Percentiles rank a stretch among this genome's conserved stretches.
phyloP scores from a whole-genome alignment of 2,329 filamentous ascomycete genomes.

The Zymoseptoria pseudotritici region DNA sequence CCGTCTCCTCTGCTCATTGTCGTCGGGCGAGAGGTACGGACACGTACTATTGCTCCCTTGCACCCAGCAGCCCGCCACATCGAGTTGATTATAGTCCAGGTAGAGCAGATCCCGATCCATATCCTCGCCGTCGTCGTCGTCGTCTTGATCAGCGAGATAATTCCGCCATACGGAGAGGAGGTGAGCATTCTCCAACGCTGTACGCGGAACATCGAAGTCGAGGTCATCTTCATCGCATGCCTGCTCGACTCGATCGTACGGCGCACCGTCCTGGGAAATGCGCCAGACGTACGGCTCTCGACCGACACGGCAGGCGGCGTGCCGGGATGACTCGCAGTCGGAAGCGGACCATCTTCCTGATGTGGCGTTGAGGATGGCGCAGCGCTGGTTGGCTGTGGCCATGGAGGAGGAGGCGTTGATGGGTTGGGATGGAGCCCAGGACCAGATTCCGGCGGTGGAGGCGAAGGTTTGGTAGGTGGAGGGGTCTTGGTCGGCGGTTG shows the following conservation, averaged over 20 bases:
- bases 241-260: slow-evolving; percentile 33
- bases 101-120: slow-evolving; percentile 35
- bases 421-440: slow-evolving; percentile 53
- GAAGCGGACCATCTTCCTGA: slow-evolving; percentile 52
- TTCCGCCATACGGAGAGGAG: slow-evolving; percentile 35
- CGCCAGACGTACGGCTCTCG: slow-evolving; percentile 52
- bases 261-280: slow-evolving; percentile 37
- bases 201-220: slow-evolving; percentile 52
- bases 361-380: slow-evolving; percentile 46
- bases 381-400: slow-evolving; percentile 36
- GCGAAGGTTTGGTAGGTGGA: slow-evolving; percentile 46
- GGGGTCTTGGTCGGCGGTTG: slow-evolving; percentile 43
- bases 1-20: slow-evolving; percentile 35
- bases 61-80: slow-evolving; percentile 54
- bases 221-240: slow-evolving; percentile 42
- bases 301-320: slow-evolving; percentile 50
- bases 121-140: slow-evolving; percentile 21
- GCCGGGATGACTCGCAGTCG: slow-evolving; percentile 47
- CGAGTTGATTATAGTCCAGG: slow-evolving; percentile 55
- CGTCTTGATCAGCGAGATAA: slow-evolving; percentile 3
- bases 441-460: slow-evolving; percentile 47
- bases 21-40: slow-evolving; percentile 42
- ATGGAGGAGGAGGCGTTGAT: slow-evolving; percentile 35
- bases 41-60: slow-evolving; percentile 49
- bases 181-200: slow-evolving; percentile 56